Conservation (phyloP, 1,284 basidiomycete genomes). For the Malassezia sympodialis region DNA sequence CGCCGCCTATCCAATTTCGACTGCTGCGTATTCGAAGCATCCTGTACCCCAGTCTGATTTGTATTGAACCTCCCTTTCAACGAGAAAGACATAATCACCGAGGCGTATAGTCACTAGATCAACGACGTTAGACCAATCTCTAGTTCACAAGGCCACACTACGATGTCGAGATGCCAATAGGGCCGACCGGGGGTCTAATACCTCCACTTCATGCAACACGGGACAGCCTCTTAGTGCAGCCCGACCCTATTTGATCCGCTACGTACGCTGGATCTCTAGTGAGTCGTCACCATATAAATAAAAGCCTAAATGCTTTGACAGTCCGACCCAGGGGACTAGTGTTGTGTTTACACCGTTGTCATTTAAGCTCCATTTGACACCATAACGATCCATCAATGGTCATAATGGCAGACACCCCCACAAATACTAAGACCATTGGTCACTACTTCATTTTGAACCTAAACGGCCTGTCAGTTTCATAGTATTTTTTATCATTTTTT, state of each 20-base stretch:
- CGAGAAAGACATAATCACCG: constrained; percentile 36
- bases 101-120: background rate
- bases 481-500: too few species aligned
- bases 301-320: too few species aligned
- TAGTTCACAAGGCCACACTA: background rate
- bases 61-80: constrained; percentile 38
- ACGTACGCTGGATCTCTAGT: background rate
- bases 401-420: too few species aligned
- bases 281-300: background rate
- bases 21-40: background rate
- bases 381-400: too few species aligned
- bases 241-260: background rate
- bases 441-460: too few species aligned
- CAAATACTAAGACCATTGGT: background rate
- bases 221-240: background rate
- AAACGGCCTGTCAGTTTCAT: too few species aligned
- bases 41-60: background rate
- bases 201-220: background rate
- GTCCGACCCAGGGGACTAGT: background rate
- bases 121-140: background rate
- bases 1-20: constrained; percentile 23
- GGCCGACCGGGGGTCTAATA: background rate
- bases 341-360: background rate
- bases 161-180: background rate
- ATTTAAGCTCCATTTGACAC: too few species aligned